Evolutionary conservation across 2,329 filamentous ascomycete genomes (phyloP), one percentile per base, ranked within the genome.

Genomic region (Aureobasidium sp.): DNA sequence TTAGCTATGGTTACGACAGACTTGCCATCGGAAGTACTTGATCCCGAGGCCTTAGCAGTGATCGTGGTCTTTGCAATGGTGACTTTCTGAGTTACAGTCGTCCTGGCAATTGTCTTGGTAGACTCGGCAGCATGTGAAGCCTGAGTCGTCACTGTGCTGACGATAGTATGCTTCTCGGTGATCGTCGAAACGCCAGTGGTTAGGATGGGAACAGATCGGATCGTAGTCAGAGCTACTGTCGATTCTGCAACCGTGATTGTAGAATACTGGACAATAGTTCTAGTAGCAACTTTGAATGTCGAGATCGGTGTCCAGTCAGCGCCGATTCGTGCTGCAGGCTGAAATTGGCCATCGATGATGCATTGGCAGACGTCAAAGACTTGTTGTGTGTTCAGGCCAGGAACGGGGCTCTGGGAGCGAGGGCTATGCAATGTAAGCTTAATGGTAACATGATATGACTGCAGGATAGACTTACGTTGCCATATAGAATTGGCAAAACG

Each of bases 401-500:
- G 56, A 12, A 50, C 10, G 8, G 56, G 56, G 17, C 42, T 59
- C 39, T 42, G 56, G 6, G 32, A 32, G 3, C 56, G 56, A 15
- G 42, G 32, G 17, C 56, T 59, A 13, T 39, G 1, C 26, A 46
- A 44, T 17, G 9, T 56, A 27, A 27, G 36, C 27, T 58, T 23
- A n/a, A 10, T 7, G 26, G 8, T 17, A 9, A 6, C 6, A 29
- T 39, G 5, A 13, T 17, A 15, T 37, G 39, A 9, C 13, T 13
- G 17, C 13, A 36, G 17, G 9, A 23, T 3, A 42, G 4, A n/a
- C 66, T 48, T 61, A 71, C 74, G 62, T 39, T 50, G 56, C 59
- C 15, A 44, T 9, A 7, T 41, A 59, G 44, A 50, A 59, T n/a
- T 32, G 20, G 20, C 56, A 59, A 23, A 59, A 50, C 5, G 56